Base-by-base conservation (phyloP, 768 basidiomycete species). In the Tylopilus felleus region DNA sequence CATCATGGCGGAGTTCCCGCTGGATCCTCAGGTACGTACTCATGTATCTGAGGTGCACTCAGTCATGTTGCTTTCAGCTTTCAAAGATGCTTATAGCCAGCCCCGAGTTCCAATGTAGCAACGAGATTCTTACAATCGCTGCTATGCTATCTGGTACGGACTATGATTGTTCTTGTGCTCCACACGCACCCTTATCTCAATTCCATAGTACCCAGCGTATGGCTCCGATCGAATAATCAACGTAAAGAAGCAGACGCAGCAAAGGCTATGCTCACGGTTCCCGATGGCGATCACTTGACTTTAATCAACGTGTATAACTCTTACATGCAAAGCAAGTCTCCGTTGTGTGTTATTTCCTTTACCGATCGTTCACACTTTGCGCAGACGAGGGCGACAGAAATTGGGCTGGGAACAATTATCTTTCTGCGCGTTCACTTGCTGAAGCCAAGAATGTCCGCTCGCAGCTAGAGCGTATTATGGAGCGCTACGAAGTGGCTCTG, bases 1-100 rank as follows among this genome's bases (percentile, higher is more conserved):
- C 35, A 86, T 93, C 56, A 98, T 98, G 96, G 96, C 97, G 0
- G 93, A 98, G 62, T 98, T 98, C 77, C 96, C 95, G 12, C 80
- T 99, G n/a, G 96, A 98, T 70, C 96, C 96, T 36, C 95, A 95
- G 78, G 90, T 89, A 59, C 35, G 77, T 55, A 13, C 1, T 42
- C 19, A 1, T 42, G 28, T n/a, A 14, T 33, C 1, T 1, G 3
- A 1, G n/a, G 42, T 3, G 27, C 1, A 13, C n/a, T 25, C 6
- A 1, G 8, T 55, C 6, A 71, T 10, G 5, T 28, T 22, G 5
- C 1, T 5, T 41, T 16, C 33, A 69, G 85, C 78, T 98, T 62
- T 84, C 96, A 27, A 97, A 97, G 71, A 87, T 97, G 83, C 80
- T 98, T 48, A 93, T 98, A 56, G 81, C 86, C 60, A 95, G 92